Percentiles rank a stretch among this genome's conserved stretches.
Conservation (phyloP, 108 stramenopile genomes). For the Stephanodiscus triporus region DNA sequence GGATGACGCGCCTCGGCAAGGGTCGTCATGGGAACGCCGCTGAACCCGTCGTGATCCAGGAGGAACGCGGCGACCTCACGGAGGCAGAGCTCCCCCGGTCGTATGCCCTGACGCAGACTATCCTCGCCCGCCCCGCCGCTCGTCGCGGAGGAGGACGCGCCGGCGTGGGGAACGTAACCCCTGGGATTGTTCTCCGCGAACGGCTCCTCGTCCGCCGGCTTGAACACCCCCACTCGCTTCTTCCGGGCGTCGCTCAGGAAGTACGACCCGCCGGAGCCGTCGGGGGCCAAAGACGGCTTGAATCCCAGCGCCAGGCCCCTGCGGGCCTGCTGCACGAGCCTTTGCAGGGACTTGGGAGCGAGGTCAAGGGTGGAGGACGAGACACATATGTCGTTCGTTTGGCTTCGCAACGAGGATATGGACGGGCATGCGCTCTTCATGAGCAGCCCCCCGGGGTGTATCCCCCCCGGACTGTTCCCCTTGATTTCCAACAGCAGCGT, state of each 20-base stretch:
- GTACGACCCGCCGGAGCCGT: slow-evolving; percentile 98
- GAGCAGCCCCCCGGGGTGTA: background rate
- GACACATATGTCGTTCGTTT: slow-evolving; percentile 65
- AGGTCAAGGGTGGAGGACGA: slow-evolving; percentile 70
- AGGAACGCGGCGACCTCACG: slow-evolving; percentile 98
- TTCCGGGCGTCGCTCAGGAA: slow-evolving; percentile 88
- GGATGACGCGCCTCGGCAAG: slow-evolving; percentile 94
- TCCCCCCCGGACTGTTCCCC: background rate
- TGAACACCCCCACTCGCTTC: slow-evolving; percentile 92
- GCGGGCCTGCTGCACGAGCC: slow-evolving; percentile 66
- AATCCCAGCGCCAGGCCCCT: slow-evolving; percentile 72
- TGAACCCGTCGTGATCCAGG: slow-evolving; percentile 86
- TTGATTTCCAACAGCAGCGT: slow-evolving; percentile 81
- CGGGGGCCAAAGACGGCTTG: slow-evolving; percentile 89
- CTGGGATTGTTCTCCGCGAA: slow-evolving; percentile 97
- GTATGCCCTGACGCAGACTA: slow-evolving; percentile 84
- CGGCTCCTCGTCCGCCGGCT: slow-evolving; percentile 98
- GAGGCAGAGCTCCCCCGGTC: slow-evolving; percentile 94
- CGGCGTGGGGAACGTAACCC: slow-evolving; percentile 65
- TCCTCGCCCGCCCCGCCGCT: slow-evolving; percentile 9
- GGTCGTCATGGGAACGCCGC: slow-evolving; percentile 95
- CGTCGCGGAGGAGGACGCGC: slow-evolving; percentile 1
- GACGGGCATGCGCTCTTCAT: slow-evolving; percentile 22
- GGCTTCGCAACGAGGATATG: slow-evolving; percentile 44
- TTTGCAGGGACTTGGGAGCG: slow-evolving; percentile 60